Base-by-base conservation (phyloP, 805 yeast genomes). In the Sugiyamaella valdiviana region DNA sequence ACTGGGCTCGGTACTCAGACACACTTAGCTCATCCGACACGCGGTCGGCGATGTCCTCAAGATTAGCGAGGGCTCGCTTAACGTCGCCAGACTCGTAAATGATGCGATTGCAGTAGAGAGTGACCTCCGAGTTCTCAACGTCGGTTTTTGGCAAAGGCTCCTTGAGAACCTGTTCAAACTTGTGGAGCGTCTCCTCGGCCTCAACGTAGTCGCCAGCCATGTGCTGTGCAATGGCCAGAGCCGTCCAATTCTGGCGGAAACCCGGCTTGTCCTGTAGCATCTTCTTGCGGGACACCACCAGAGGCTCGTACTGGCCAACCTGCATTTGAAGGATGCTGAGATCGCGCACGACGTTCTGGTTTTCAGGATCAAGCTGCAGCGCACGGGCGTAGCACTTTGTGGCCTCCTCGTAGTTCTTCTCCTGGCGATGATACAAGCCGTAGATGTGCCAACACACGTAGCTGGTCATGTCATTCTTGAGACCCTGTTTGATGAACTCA, bases 231-330 rank as follows among this genome's bases (percentile, higher is more conserved):
- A 88, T 74, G 1, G 95, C 96, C 45, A 85, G 73, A 0, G 83
- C 82, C 1, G 95, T 85, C 96, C 96, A 90, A 62, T 87, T 85
- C 52, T 91, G 89, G 55, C 96, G 77, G 63, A 79, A 85, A 0
- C 95, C 95, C 9, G 93, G 80, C 57, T 77, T 82, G 21, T 77
- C 75, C 58, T 83, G 85, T 65, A 93, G 74, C 58, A 80, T 81
- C 36, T 74, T 72, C 51, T 78, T 79, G 58, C 97, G 77, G 1
- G 91, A 76, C 9, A 69, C 76, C 3, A 78, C 73, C 52, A 84
- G 73, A 20, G 74, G 74, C 57, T 77, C 77, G 62, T 71, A 87
- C 60, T 87, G 90, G 52, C 96, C 79, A 54, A 75, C 72, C 59
- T 93, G 98, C 23, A 85, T 70, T 61, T 90, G 91, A 67, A 87